Evolutionary conservation across 2,329 filamentous ascomycete genomes (phyloP), one percentile per base, ranked within the genome.

Genomic region (Fusarium begoniae): DNA sequence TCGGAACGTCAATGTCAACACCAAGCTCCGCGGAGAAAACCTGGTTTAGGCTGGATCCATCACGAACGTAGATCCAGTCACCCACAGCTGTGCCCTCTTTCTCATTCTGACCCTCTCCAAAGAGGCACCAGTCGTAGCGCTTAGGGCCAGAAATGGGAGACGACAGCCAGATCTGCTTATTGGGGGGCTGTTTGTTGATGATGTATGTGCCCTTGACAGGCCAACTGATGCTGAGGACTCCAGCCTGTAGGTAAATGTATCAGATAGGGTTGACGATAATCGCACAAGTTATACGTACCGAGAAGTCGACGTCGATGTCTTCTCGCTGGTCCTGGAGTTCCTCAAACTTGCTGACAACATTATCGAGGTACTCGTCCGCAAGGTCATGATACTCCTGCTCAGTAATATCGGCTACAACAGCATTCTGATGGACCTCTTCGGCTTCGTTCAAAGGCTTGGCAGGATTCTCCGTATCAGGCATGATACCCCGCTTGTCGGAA

Each of bases 171-270:
- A 99, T 98, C 81, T 93, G 96, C 87, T 95, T 96, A 87, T 98
- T 98, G 26, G 96, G 95, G 0, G 96, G 96, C 83, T 99, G 96
- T 84, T 99, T 99, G 89, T 99, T 99, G 84, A 99, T 89, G 69
- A 99, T 94, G 81, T 97, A 99, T 37, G 90, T 96, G 71, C 95
- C 95, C 57, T 90, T 86, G 18, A 87, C 85, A 3, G 90, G 90
- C 77, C 94, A 90, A 12, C 85, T 87, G 79, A 98, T 87, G 72
- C 91, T 95, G 77, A 98, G 88, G 63, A 98, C 95, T 63, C 96
- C 96, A 61, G 94, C 90, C 95, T 98, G 78, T 51, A 32, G 47
- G 56, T 44, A 35, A n/a, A 40, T 35, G 15, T 43, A 56, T 77
- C 73, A 79, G 65, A 63, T 28, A n/a, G n/a, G 44, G 22, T 24